Base-by-base conservation (phyloP, 129 eudicot genomes). In the Pulicaria dysenterica region DNA sequence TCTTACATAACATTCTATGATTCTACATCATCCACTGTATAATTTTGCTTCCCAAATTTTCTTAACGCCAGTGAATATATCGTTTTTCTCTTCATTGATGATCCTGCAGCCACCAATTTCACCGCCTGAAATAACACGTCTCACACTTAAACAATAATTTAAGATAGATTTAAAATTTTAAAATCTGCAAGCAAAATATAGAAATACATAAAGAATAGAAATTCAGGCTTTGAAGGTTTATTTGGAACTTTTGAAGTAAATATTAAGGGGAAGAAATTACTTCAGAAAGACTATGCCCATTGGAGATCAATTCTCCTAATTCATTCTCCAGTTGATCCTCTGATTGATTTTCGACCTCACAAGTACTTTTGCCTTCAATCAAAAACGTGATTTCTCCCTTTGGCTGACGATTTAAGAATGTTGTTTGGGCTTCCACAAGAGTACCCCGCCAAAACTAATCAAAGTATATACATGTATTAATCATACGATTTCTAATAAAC, bases 321-420 rank as follows among this genome's bases (percentile, higher is more conserved):
- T 86, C 89, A 73, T 85, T 76, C 81, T 94, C 99, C 64, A 94
- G 70, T 72, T 90, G 88, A 61, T 85, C 61, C 17, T 90, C 96
- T 3, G 95, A 74, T 12, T 81, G 91, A 43, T 73, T 45, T 75
- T 90, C 91, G 58, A 37, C 90, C 41, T 63, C 77, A 49, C 75
- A 58, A 11, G 43, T 46, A 44, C 79, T 45, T 67, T 79, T 88
- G 12, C 99, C 96, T 84, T 94, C 96, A 31, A 94, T 79, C 79
- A 94, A 79, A 82, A 90, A 82, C 17, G 99, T 88, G 46, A 94
- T 94, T 87, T 94, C 99, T 61, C 99, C 99, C 79, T 88, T 94
- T 8, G 96, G 93, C 43, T 82, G 95, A 31, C 64, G 89, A 55
- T 76, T 54, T 34, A 73, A 70, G 72, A 85, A 94, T 43, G 77